These are phyloP conservation scores for Rhizopus microsporus DNA, from an alignment of 371 early-diverging fungal species.

Conservation along the genomic window DNA sequence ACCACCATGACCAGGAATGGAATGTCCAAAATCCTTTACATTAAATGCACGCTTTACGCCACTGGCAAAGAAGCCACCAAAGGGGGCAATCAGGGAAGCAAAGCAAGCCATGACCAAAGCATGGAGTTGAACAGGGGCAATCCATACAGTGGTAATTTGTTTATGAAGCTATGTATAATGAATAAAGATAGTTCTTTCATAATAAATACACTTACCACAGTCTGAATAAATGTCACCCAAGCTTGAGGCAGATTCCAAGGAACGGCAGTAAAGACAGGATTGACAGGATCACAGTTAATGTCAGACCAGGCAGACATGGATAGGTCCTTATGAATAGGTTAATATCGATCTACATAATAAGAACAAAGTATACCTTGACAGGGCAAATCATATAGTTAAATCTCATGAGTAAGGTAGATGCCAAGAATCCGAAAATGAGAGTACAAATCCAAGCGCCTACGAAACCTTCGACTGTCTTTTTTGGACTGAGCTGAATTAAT, in stretches of 20 bases:
- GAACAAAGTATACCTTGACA: constrained; percentile 39
- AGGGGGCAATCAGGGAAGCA: constrained; percentile 98
- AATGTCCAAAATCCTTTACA: constrained; percentile 97
- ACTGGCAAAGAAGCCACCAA: constrained; percentile 99
- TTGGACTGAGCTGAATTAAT: constrained; percentile 94
- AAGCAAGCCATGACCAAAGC: constrained; percentile 88
- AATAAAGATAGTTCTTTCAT: neutral
- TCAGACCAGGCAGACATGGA: constrained; percentile 48
- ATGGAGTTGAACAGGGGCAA: constrained; percentile 92
- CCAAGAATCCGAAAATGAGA: constrained; percentile 81
- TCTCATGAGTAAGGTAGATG: constrained; percentile 52
- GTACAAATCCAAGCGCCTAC: constrained; percentile 94
- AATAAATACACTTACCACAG: constrained; percentile 25
- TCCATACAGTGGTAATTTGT: constrained; percentile 42
- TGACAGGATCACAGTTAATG: constrained; percentile 48
- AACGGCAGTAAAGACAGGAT: constrained; percentile 47
- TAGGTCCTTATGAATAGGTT: constrained; percentile 23
- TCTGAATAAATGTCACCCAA: constrained; percentile 26
- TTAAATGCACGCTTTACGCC: constrained; percentile 98
- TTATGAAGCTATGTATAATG: constrained; percentile 20
- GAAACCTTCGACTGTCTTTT: constrained; percentile 99
- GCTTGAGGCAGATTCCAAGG: constrained; percentile 43
- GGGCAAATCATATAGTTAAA: constrained; percentile 90
- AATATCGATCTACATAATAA: neutral
- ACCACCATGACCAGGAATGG: constrained; percentile 99